Base-by-base conservation (phyloP, 225 moss, liverwort and hornwort genomes). In the Ulota crispa region DNA sequence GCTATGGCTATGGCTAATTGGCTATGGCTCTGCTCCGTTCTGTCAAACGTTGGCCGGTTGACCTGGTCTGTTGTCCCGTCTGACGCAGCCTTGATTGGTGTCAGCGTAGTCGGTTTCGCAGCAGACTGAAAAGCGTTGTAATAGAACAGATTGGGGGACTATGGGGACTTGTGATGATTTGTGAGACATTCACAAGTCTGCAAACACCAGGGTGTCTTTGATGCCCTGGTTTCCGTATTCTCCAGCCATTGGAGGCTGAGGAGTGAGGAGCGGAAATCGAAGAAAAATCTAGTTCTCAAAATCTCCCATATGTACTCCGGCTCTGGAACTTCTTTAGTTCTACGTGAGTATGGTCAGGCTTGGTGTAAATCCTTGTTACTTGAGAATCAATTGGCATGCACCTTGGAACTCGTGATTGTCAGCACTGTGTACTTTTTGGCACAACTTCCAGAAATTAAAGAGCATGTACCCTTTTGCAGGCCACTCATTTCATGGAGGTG, bases 21-120 rank as follows among this genome's bases (percentile, higher is more conserved):
- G 47, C 43, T 41, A 53, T 54, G 28, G 57, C 68, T 73, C 16
- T 36, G 80, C 61, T 67, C 76, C 76, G 60, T 53, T 83, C 72
- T 83, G 64, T 70, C 21, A 26, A 61, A 80, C 73, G 53, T 65
- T 72, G 77, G 30, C 70, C 82, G 61, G 85, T 79, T 85, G 79
- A 85, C 87, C 66, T 71, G 71, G 79, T 82, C 82, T 78, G 55
- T 45, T 79, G 66, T 54, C 39, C 78, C 63, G 27, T 65, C 79
- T 79, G 82, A 75, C 66, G 53, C 60, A 47, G 78, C 64, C 75
- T 81, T 79, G 82, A 85, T 82, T 85, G 75, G 73, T 82, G 87
- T 76, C 87, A 82, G 84, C 50, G n/a, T 59, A 81, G 85, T 87
- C 78, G 84, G 81, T 82, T 87, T 87, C 52, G 47, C 71, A 21